These are phyloP conservation scores for Nidula niveotomentosa DNA, from an alignment of 1,284 basidiomycete species.

Conservation along the genomic window DNA sequence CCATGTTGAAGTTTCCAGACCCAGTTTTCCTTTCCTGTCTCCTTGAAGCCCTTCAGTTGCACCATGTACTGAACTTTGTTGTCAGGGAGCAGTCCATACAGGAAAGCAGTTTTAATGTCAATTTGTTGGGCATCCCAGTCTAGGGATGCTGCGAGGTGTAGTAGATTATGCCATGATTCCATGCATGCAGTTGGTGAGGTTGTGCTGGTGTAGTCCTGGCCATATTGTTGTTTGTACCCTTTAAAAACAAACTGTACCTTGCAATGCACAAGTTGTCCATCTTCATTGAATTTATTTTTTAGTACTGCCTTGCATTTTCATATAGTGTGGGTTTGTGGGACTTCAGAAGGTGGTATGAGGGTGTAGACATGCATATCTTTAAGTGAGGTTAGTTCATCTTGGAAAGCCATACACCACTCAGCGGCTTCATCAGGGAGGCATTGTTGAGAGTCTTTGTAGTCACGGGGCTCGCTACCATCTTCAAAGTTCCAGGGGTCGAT, in stretches of 20 bases:
- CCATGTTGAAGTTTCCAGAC: slow-evolving; percentile 31
- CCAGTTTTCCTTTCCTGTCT: slow-evolving; percentile 18
- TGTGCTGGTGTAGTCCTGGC: slow-evolving; percentile 39
- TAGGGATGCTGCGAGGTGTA: slow-evolving; percentile 31
- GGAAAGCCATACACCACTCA: neutral
- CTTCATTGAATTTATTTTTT: slow-evolving; percentile 26
- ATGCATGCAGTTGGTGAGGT: slow-evolving; percentile 39
- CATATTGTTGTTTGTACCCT: slow-evolving; percentile 37
- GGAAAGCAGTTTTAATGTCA: slow-evolving; percentile 47
- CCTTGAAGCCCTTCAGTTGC: slow-evolving; percentile 33
- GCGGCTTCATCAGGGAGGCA: neutral
- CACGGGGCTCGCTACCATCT: neutral
- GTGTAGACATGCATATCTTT: slow-evolving; percentile 21
- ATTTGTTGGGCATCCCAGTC: slow-evolving; percentile 39
- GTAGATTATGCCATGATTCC: slow-evolving; percentile 31
- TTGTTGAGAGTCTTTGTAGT: slow-evolving; percentile 1
- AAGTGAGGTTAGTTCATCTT: slow-evolving; percentile 19
- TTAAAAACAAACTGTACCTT: slow-evolving; percentile 35
- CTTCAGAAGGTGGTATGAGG: slow-evolving; percentile 17
- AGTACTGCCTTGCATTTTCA: slow-evolving; percentile 26
- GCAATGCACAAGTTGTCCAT: slow-evolving; percentile 24
- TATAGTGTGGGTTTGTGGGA: slow-evolving; percentile 17
- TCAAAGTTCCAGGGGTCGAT: neutral
- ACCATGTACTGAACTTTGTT: slow-evolving; percentile 38
- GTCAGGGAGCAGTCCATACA: slow-evolving; percentile 33